phyloP scores from a whole-genome alignment of 352 stramenopile genomes.

The Pythium phragmitis region DNA sequence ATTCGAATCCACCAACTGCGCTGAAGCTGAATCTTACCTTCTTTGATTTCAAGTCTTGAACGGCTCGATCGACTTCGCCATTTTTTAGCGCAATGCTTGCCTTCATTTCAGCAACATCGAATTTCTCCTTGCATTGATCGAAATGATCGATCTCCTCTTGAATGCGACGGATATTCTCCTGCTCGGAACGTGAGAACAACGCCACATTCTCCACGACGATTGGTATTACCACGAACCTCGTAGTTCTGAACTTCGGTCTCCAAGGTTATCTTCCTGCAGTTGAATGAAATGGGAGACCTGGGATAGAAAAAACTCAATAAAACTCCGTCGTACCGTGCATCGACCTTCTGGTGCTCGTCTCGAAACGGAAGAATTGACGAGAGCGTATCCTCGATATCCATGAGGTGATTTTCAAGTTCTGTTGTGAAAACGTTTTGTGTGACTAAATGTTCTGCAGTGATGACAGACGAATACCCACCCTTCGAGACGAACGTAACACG shows the following conservation, averaged over 20 bases:
- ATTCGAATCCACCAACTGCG: neutral
- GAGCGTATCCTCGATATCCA: constrained; percentile 24
- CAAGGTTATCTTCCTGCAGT: constrained; percentile 7
- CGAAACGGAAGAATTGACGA: constrained; percentile 23
- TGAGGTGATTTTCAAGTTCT: constrained; percentile 25
- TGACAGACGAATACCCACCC: neutral
- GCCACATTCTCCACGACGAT: neutral
- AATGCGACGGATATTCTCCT: constrained; percentile 1
- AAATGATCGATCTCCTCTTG: constrained; percentile 14
- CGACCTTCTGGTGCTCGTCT: constrained; percentile 5
- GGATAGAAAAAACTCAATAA: neutral
- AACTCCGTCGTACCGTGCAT: constrained; percentile 8
- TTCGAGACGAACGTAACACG: constrained; percentile 23
- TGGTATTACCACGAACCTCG: constrained; percentile 6
- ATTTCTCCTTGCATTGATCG: constrained; percentile 14
- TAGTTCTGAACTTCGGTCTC: constrained; percentile 4
- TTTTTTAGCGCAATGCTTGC: constrained; percentile 15
- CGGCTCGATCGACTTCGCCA: constrained; percentile 12
- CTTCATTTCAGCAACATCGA: constrained; percentile 21
- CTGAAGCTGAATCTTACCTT: constrained; percentile 13
- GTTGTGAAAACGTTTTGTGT: neutral
- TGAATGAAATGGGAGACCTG: neutral
- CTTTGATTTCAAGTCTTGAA: constrained; percentile 5
- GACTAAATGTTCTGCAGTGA: neutral
- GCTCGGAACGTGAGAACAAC: neutral